Conservation (phyloP, 306 rosid species). For the Sesbania bispinosa region DNA sequence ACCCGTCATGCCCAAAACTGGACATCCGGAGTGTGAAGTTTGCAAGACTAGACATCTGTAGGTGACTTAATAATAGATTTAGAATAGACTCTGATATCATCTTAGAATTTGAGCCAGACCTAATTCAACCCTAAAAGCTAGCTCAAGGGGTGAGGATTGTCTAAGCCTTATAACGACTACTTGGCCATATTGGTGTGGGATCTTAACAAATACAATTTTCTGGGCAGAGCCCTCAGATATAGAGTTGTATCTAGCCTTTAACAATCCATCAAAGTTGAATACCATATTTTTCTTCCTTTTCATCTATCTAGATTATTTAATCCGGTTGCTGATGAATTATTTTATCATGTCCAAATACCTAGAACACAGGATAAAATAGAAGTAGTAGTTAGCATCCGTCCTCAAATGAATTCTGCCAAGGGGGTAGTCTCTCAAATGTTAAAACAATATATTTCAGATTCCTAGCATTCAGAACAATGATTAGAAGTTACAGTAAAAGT, state of each 20-base stretch:
- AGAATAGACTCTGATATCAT: no score
- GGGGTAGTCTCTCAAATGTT: not conserved
- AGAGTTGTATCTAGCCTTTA: not conserved
- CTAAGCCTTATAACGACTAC: no score
- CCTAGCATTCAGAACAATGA: not conserved
- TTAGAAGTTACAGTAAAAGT: not conserved
- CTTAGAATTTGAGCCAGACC: no score
- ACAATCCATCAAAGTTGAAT: slow-evolving; percentile 3
- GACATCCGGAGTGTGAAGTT: no score
- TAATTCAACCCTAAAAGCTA: no score
- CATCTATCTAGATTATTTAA: not conserved
- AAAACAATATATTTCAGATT: not conserved
- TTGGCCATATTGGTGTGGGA: no score
- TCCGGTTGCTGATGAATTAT: not conserved
- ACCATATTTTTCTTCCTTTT: not conserved
- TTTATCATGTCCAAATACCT: not conserved
- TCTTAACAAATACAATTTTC: not conserved
- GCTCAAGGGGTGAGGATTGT: no score
- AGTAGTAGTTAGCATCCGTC: not conserved
- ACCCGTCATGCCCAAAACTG: no score
- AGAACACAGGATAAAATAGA: not conserved
- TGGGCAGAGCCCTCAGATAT: not conserved
- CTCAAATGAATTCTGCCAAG: slow-evolving; percentile 1
- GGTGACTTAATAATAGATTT: no score
- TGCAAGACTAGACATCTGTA: no score